Conservation (phyloP, 768 basidiomycete genomes). For the Mycena floridula region DNA sequence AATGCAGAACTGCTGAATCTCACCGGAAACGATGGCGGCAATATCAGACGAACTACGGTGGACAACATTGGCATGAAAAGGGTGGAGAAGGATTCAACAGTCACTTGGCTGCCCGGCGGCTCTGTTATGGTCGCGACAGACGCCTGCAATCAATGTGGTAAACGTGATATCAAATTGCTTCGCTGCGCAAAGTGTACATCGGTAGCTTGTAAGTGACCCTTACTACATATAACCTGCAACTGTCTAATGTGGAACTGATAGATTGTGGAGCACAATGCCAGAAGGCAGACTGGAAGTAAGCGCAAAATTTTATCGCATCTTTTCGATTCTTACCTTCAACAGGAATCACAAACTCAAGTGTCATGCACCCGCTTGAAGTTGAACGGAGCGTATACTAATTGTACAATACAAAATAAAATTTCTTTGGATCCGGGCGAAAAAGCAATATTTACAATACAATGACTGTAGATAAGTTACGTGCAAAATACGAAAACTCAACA, state of each 20-base stretch:
- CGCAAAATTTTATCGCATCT: constrained; percentile 21
- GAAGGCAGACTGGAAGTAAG: constrained; percentile 21
- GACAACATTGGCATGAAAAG: constrained; percentile 1
- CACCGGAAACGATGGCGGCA: constrained; percentile 4
- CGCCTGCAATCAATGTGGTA: constrained; percentile 21
- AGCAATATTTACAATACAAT: too few relatives aligned
- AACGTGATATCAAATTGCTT: constrained; percentile 19
- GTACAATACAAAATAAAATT: neutral
- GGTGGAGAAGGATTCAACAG: constrained; percentile 12
- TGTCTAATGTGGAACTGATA: neutral
- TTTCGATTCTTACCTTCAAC: constrained; percentile 1
- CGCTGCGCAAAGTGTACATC: constrained; percentile 21
- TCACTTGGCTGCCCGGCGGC: constrained; percentile 8
- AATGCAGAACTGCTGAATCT: constrained; percentile 11
- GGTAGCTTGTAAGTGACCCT: constrained; percentile 18
- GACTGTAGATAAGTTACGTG: too few relatives aligned
- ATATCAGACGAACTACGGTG: constrained; percentile 17
- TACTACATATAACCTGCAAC: neutral
- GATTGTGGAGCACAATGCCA: constrained; percentile 22
- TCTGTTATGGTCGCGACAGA: constrained; percentile 22
- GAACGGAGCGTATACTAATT: neutral
- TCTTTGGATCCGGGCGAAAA: too few relatives aligned
- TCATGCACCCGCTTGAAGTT: neutral
- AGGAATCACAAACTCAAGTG: constrained; percentile 4
- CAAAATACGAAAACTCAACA: too few relatives aligned